Base-by-base conservation (phyloP, 75 land plant genomes). In the Sequoia sempervirens region DNA sequence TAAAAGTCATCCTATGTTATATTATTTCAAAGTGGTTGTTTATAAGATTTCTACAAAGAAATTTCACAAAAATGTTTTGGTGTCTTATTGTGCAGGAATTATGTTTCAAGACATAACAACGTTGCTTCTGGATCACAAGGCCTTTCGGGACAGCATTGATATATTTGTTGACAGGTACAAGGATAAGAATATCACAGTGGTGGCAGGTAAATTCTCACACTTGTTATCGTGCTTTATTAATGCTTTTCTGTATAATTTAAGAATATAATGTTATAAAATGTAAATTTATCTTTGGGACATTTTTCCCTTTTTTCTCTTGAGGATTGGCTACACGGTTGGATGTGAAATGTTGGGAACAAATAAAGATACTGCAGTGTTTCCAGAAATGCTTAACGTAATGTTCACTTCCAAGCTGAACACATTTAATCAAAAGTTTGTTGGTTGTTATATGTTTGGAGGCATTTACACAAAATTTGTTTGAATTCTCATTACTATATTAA, bases 71-170 rank as follows among this genome's bases (percentile, higher is more conserved):
- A 76, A 4, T 30, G 53, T 80, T 46, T 87, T 68, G 50, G 78
- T 45, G 80, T 10, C 7, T 79, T 79, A 36, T 53, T 6, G 70
- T 1, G 85, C 89, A 95, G 97, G 97, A 84, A 92, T 95, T 80
- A 86, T 91, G 91, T 95, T 95, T 85, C 94, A 91, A 54, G 97
- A 95, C 81, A 95, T 95, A 47, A 95, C 97, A 50, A 95, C 97
- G 64, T 82, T 95, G 85, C 91, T 95, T 30, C 89, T 94, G 52
- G 94, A 95, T 82, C 90, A 91, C 17, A 84, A 92, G 88, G 96
- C 96, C 9, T 95, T 95, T 82, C 88, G 83, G 81, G 97, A 95
- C 82, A 88, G 92, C 26, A 94, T 94, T 40, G 97, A 95, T 86
- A 82, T 95, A 84, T 92, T 95, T 80, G 97, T 95, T 15, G 96